Percentiles rank a stretch among this genome's conserved stretches.
phyloP scores from a whole-genome alignment of 1,284 basidiomycete species.

The Grifola frondosa region DNA sequence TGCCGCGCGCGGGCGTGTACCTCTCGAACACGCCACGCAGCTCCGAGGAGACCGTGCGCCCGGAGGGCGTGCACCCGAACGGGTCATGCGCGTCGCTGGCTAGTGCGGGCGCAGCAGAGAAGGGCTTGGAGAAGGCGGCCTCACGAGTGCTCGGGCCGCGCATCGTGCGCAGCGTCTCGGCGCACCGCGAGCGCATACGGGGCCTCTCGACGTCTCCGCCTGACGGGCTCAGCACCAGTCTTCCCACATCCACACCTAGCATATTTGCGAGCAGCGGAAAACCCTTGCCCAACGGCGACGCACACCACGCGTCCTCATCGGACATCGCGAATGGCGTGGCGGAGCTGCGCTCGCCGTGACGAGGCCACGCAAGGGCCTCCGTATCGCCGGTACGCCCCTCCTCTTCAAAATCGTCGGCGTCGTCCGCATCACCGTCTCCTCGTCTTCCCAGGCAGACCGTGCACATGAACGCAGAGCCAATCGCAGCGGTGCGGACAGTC shows the following conservation, averaged over 20 bases:
- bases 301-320: slow-evolving; percentile 6
- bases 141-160: slow-evolving; percentile 41
- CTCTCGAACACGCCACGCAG: slow-evolving; percentile 22
- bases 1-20: slow-evolving; percentile 28
- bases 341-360: slow-evolving; percentile 9
- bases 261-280: background rate
- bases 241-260: too few species aligned
- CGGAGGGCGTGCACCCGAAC: slow-evolving; percentile 26
- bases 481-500: slow-evolving; percentile 21
- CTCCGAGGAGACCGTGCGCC: slow-evolving; percentile 65
- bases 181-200: slow-evolving; percentile 37
- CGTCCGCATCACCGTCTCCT: slow-evolving; percentile 9
- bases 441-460: slow-evolving; percentile 3
- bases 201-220: slow-evolving; percentile 29
- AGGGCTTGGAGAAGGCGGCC: slow-evolving; percentile 10
- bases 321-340: slow-evolving; percentile 14
- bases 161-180: slow-evolving; percentile 57
- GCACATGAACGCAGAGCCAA: slow-evolving; percentile 2
- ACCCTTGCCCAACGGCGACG: slow-evolving; percentile 7
- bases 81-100: slow-evolving; percentile 37
- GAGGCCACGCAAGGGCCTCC: too few species aligned
- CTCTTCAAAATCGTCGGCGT: slow-evolving; percentile 1
- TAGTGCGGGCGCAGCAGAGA: slow-evolving; percentile 1
- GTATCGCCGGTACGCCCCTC: slow-evolving; percentile 7
- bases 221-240: background rate